These are phyloP conservation scores for Barnettozyma vustinii DNA, from an alignment of 805 yeast genomes.

Conservation along the genomic window DNA sequence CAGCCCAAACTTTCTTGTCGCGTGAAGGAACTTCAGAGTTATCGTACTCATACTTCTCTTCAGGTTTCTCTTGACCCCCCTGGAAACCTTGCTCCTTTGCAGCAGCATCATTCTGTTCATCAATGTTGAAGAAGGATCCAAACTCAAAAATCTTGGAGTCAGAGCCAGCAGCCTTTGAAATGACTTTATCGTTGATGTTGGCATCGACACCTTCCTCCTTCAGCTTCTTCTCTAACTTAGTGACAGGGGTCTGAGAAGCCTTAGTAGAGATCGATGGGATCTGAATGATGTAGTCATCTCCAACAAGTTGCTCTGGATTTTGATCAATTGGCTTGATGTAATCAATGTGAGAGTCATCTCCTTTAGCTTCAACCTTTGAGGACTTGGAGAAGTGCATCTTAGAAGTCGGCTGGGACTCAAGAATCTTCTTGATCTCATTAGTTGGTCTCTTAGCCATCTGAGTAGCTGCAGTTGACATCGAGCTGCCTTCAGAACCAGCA, in stretches of 20 bases:
- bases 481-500: slow-evolving; percentile 3
- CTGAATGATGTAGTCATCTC: slow-evolving; percentile 40
- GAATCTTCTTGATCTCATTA: not conserved
- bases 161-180: slow-evolving; percentile 24
- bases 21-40: slow-evolving; percentile 13
- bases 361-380: slow-evolving; percentile 35
- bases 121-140: slow-evolving; percentile 14
- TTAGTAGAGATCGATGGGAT: slow-evolving; percentile 43
- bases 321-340: slow-evolving; percentile 36
- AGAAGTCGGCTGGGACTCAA: not conserved
- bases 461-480: slow-evolving; percentile 15
- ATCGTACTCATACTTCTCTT: slow-evolving; percentile 18
- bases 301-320: slow-evolving; percentile 36
- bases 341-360: slow-evolving; percentile 55
- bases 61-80: slow-evolving; percentile 9
- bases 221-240: slow-evolving; percentile 24
- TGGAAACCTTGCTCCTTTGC: slow-evolving; percentile 4
- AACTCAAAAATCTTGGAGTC: slow-evolving; percentile 21
- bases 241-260: slow-evolving; percentile 37
- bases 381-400: slow-evolving; percentile 18
- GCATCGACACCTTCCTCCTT: not conserved
- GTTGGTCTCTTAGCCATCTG: slow-evolving; percentile 4
- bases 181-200: slow-evolving; percentile 15
- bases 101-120: slow-evolving; percentile 15
- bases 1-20: slow-evolving; percentile 24